Percentiles rank a stretch among this genome's conserved stretches.
Evolutionary conservation across 2,329 filamentous ascomycete genomes (phyloP).

Genomic region (Fusarium tjaetaba): DNA sequence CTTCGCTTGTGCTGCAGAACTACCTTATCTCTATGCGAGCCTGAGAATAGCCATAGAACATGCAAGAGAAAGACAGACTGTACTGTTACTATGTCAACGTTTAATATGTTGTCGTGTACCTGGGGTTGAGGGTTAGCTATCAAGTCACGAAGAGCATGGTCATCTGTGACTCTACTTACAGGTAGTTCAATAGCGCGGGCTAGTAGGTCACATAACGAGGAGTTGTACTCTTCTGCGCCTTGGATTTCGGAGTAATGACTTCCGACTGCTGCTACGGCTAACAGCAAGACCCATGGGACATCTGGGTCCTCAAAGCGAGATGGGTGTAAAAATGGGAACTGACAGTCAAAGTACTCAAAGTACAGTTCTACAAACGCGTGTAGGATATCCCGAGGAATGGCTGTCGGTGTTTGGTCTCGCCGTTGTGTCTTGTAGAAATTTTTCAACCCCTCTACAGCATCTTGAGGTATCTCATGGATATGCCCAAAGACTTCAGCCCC

Average conservation of each 20-base stretch:
- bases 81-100: not conserved
- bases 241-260: not conserved
- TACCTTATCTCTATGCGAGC: not conserved
- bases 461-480: not conserved
- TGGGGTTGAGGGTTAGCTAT: not conserved
- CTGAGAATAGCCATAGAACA: not conserved
- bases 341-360: not conserved
- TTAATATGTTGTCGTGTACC: not conserved
- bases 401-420: accelerated
- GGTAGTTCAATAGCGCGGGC: not conserved
- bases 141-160: not conserved
- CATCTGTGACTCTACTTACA: not conserved
- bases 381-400: accelerated
- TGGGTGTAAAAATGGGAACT: not conserved
- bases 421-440: not conserved
- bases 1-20: not conserved
- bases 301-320: accelerated
- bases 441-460: not conserved
- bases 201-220: not conserved
- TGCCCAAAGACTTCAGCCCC: not conserved
- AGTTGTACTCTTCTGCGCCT: accelerated
- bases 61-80: not conserved
- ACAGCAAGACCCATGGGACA: accelerated
- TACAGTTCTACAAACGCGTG: not conserved
- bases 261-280: not conserved